Evolutionary conservation across 768 basidiomycete species (phyloP).

Genomic region (Auriscalpium orientale): DNA sequence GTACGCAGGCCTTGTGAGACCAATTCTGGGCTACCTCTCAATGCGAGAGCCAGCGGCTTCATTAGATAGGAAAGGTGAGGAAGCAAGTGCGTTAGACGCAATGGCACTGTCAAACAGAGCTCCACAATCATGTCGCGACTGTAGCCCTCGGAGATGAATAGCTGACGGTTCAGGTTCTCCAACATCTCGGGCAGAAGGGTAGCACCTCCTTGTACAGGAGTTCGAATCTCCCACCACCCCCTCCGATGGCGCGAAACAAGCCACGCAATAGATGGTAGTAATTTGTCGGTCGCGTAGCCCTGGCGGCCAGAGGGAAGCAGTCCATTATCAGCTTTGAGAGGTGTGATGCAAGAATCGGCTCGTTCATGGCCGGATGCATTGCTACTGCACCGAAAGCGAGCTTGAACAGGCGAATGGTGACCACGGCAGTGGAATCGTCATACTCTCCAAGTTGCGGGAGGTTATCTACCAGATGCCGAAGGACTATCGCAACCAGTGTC

Average conservation of each 20-base stretch:
- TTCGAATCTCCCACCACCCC: conserved; percentile 89
- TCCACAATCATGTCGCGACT: conserved; percentile 92
- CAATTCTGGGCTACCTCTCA: conserved; percentile 81
- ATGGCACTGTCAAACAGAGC: conserved; percentile 91
- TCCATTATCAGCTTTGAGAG: conserved; percentile 92
- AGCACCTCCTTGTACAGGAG: conserved; percentile 92
- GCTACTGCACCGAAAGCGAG: conserved; percentile 89
- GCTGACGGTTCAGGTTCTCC: conserved; percentile 86
- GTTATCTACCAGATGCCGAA: conserved; percentile 77
- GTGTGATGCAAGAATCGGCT: conserved; percentile 89
- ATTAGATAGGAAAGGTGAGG: conserved; percentile 94
- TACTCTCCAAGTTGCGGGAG: conserved; percentile 80
- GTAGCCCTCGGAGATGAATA: conserved; percentile 75
- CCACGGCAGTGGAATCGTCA: conserved; percentile 72
- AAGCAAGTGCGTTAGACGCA: conserved; percentile 90
- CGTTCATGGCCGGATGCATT: conserved; percentile 64
- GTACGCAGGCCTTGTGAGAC: conserved; percentile 94
- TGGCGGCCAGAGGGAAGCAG: conserved; percentile 90
- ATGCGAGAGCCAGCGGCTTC: conserved; percentile 89
- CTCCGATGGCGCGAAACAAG: conserved; percentile 88
- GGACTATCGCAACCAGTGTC: conserved; percentile 80
- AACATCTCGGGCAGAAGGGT: conserved; percentile 96
- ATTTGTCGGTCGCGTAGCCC: conserved; percentile 82
- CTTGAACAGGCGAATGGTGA: conserved; percentile 90
- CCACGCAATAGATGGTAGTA: conserved; percentile 90